Percentiles rank a stretch among this genome's conserved stretches.
Evolutionary conservation across 345 rosid species (phyloP).

Genomic region (Eucalyptus polyanthemos): DNA sequence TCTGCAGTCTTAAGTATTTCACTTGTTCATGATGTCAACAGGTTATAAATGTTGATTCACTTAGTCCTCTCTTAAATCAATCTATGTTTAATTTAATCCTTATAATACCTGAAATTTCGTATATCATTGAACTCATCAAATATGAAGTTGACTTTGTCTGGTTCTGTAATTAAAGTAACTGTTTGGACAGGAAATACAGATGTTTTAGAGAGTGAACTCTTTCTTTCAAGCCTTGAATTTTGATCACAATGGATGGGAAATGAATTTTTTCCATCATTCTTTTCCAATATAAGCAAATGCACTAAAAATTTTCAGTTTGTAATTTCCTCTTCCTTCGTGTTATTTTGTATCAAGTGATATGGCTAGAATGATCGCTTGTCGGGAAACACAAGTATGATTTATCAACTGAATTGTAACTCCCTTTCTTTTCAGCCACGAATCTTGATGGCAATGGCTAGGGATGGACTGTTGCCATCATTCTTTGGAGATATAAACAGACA

Average conservation of each 20-base stretch:
- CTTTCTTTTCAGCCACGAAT: slow-evolving; percentile 55
- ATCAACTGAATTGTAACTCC: background rate
- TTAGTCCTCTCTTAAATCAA: background rate
- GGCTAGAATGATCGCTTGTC: background rate
- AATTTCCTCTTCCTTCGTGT: background rate
- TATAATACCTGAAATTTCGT: background rate
- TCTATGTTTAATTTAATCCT: background rate
- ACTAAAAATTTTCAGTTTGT: background rate
- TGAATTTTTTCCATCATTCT: background rate
- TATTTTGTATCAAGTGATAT: background rate
- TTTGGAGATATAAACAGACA: slow-evolving; percentile 60
- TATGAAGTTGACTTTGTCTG: background rate
- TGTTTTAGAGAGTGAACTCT: background rate
- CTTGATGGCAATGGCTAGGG: slow-evolving; percentile 94
- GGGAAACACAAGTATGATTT: background rate
- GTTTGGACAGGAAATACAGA: background rate
- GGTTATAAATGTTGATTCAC: background rate
- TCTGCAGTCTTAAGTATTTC: background rate
- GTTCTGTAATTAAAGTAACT: background rate
- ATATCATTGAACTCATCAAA: background rate
- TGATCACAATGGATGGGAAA: background rate
- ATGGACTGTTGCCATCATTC: slow-evolving; percentile 76
- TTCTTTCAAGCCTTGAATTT: background rate
- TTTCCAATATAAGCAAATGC: background rate
- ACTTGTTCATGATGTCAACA: background rate